A percentile compares a stretch with the other conserved stretches of the same genome.
phyloP scores from a whole-genome alignment of 495 filamentous ascomycete species.

The Aspergillus sclerotiicarbonarius region DNA sequence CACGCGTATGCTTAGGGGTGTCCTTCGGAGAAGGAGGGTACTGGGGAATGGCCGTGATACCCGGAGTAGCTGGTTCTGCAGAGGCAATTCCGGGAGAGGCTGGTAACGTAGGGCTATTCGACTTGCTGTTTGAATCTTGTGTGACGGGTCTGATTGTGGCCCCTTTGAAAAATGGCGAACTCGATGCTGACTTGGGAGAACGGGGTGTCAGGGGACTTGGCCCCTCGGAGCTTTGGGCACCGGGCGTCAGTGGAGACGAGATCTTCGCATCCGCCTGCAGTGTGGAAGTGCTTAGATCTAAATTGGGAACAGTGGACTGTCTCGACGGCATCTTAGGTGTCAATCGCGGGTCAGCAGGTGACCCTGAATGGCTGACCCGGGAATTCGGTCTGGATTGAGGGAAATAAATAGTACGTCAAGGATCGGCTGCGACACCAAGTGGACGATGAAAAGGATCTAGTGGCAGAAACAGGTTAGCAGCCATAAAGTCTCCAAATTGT shows the following conservation, averaged over 20 bases:
- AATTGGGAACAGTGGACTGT: conserved; percentile 41
- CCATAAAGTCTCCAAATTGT: neutral
- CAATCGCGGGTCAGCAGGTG: conserved; percentile 16
- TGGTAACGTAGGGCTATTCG: conserved; percentile 34
- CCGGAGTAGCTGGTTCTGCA: conserved; percentile 41
- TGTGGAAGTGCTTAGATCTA: conserved; percentile 42
- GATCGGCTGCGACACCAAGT: neutral
- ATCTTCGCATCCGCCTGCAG: conserved; percentile 33
- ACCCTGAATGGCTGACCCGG: conserved; percentile 1
- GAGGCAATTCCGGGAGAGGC: conserved; percentile 26
- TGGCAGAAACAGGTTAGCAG: neutral
- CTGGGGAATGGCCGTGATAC: conserved; percentile 53
- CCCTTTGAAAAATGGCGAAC: conserved; percentile 42
- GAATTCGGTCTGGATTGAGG: neutral
- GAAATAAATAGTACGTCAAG: neutral
- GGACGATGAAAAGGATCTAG: neutral
- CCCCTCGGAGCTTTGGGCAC: conserved; percentile 40
- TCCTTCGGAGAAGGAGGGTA: conserved; percentile 51
- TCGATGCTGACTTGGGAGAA: conserved; percentile 43
- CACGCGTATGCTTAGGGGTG: conserved; percentile 49
- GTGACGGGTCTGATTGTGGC: conserved; percentile 47
- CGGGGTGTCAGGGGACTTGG: conserved; percentile 43
- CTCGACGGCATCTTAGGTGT: conserved; percentile 42
- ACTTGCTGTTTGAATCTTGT: conserved; percentile 36
- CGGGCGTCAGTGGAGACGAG: conserved; percentile 36